Conservation (phyloP, 1,284 basidiomycete genomes). For the Boletellus sp. region DNA sequence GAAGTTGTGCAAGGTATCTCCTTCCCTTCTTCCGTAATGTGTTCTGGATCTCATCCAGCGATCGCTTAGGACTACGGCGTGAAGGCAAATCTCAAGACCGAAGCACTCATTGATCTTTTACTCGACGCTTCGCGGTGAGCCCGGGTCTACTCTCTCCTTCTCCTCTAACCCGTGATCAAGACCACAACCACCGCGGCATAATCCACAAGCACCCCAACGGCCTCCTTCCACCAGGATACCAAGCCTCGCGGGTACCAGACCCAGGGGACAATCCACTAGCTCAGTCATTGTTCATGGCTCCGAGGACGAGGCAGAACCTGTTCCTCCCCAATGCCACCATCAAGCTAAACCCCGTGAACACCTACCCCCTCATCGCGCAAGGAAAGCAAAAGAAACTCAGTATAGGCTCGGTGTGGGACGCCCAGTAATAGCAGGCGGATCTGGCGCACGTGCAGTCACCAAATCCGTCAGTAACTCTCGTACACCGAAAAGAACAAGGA, state of each 20-base stretch:
- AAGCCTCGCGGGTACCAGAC: constrained; percentile 35
- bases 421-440: constrained; percentile 58
- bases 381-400: constrained; percentile 70
- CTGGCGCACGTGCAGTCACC: constrained; percentile 60
- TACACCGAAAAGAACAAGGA: constrained; percentile 44
- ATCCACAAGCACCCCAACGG: constrained; percentile 35
- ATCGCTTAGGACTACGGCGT: constrained; percentile 64
- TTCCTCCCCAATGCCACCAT: constrained; percentile 12
- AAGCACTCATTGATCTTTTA: constrained; percentile 70
- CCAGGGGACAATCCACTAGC: constrained; percentile 37
- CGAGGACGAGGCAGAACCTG: constrained; percentile 46
- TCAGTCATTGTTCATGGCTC: constrained; percentile 50
- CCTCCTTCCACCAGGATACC: constrained; percentile 42
- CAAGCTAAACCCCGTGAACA: constrained; percentile 25
- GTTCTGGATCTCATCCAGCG: constrained; percentile 21
- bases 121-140: constrained; percentile 51
- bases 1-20: constrained; percentile 66
- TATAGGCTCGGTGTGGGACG: constrained; percentile 68
- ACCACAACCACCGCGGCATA: constrained; percentile 25
- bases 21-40: constrained; percentile 9
- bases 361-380: constrained; percentile 40
- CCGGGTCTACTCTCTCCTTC: not conserved
- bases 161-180: constrained; percentile 17
- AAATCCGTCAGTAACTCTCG: constrained; percentile 51
- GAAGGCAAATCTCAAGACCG: constrained; percentile 75